Evolutionary conservation across 2,329 filamentous ascomycete genomes (phyloP), one percentile per base, ranked within the genome.

Genomic region (Lecanicillium sp.): DNA sequence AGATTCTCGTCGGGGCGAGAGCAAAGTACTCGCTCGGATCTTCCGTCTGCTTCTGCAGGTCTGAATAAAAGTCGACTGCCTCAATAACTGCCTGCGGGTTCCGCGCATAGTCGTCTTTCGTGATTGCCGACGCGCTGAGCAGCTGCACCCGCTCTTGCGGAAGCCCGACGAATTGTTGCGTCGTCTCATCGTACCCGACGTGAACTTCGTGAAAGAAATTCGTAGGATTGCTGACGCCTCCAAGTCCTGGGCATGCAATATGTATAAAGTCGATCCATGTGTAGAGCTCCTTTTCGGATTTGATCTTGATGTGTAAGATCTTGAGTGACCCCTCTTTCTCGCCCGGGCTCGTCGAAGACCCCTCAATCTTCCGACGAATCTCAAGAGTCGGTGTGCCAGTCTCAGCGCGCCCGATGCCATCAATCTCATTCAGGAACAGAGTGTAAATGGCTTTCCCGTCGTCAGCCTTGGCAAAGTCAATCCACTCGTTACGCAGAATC

Each of bases 181-280:
- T 93, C 56, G 87, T 83, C 17, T 88, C 87, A 62, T 95, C 90
- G 62, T 95, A 95, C 52, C 89, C 90, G 54, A 95, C 90, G 63
- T 95, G 90, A 23, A 95, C 87, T 43, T 87, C 84, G 64, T 95
- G 90, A 19, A 84, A 87, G 69, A 95, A 95, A 69, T 94, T 94
- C 51, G 90, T 95, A 5, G 90, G 90, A 66, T 95, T 94, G 67
- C 88, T 94, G 48, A 95, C 90, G 56, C 90, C 90, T 50, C 90
- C 88, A 86, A 95, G 93, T 53, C 86, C 89, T 8, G 90, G 89
- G 63, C 88, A 95, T 55, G 89, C 83, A 57, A 89, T 87, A 63
- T 95, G 95, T 56, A 95, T 90, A 63, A 87, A 86, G 65, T 95
- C 90, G 58, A 95, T 93, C 90, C 90, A 95, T 58, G 90, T 86